A percentile compares a stretch with the other conserved stretches of the same genome.
phyloP scores from a whole-genome alignment of 2,329 filamentous ascomycete species.

The Curvularia eragrostidis region DNA sequence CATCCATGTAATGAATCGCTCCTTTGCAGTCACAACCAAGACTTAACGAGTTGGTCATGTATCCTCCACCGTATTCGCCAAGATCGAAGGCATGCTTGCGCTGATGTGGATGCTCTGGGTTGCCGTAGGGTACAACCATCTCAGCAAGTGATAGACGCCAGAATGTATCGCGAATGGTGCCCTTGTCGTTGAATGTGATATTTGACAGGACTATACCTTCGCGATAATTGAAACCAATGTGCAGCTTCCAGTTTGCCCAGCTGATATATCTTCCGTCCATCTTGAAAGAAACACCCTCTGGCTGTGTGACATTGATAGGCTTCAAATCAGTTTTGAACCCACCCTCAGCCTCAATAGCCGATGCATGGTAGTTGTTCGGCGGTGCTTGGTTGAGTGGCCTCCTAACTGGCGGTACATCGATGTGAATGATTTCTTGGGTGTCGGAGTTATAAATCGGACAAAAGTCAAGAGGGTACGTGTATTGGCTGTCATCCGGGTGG shows the following conservation, averaged over 20 bases:
- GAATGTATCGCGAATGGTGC: slow-evolving; percentile 77
- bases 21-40: slow-evolving; percentile 88
- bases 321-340: slow-evolving; percentile 82
- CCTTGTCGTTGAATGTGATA: slow-evolving; percentile 86
- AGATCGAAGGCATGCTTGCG: slow-evolving; percentile 83
- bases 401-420: slow-evolving; percentile 80
- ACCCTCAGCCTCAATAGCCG: slow-evolving; percentile 72
- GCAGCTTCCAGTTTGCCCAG: slow-evolving; percentile 95
- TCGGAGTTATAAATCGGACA: slow-evolving; percentile 89
- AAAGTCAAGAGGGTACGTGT: slow-evolving; percentile 90
- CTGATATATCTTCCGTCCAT: slow-evolving; percentile 75
- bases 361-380: slow-evolving; percentile 81
- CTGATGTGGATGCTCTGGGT: slow-evolving; percentile 80
- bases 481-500: slow-evolving; percentile 84
- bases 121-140: slow-evolving; percentile 92
- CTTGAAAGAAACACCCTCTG: slow-evolving; percentile 86
- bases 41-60: slow-evolving; percentile 80
- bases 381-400: slow-evolving; percentile 74
- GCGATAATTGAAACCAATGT: slow-evolving; percentile 93
- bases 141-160: slow-evolving; percentile 88
- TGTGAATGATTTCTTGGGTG: slow-evolving; percentile 78
- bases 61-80: slow-evolving; percentile 80
- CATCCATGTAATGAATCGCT: slow-evolving; percentile 89
- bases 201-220: slow-evolving; percentile 91
- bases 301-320: slow-evolving; percentile 86